These are phyloP conservation scores for Nakazawaea wickerhamii DNA, from an alignment of 805 yeast genomes.

Conservation along the genomic window DNA sequence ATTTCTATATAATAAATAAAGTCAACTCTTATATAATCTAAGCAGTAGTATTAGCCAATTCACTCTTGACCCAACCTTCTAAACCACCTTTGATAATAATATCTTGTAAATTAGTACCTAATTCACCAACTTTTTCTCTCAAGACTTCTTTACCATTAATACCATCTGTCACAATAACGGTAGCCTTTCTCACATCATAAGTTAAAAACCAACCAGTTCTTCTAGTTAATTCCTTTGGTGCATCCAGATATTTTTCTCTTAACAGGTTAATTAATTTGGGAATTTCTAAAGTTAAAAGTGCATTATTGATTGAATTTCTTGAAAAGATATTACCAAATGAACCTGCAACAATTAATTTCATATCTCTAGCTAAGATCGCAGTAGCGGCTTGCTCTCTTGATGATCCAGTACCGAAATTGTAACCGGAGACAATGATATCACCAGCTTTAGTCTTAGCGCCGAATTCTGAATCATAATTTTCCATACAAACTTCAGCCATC, in stretches of 20 bases:
- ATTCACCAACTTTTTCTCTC: constrained; percentile 88
- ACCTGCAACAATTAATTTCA: constrained; percentile 90
- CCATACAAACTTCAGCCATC: constrained; percentile 99
- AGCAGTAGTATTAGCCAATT: constrained; percentile 29
- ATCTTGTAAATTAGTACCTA: constrained; percentile 93
- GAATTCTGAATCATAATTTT: constrained; percentile 92
- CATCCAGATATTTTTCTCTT: constrained; percentile 57
- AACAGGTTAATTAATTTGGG: constrained; percentile 79
- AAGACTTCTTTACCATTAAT: constrained; percentile 52
- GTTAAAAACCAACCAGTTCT: constrained; percentile 91
- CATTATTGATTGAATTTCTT: constrained; percentile 95
- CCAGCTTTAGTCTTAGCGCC: constrained; percentile 74
- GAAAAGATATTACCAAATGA: constrained; percentile 96
- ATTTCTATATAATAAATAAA: no score
- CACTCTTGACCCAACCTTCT: constrained; percentile 94
- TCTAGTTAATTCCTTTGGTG: constrained; percentile 70
- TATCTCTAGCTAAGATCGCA: constrained; percentile 91
- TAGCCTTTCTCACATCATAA: constrained; percentile 89
- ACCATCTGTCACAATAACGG: constrained; percentile 71
- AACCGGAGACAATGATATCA: constrained; percentile 89
- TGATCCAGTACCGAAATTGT: constrained; percentile 96
- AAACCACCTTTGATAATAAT: constrained; percentile 96
- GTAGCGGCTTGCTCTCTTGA: constrained; percentile 99
- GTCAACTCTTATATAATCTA: no score
- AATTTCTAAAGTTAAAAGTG: constrained; percentile 86